Evolutionary conservation across 208 protist genomes (phyloP).

Genomic region (Porcisia hertigi): DNA sequence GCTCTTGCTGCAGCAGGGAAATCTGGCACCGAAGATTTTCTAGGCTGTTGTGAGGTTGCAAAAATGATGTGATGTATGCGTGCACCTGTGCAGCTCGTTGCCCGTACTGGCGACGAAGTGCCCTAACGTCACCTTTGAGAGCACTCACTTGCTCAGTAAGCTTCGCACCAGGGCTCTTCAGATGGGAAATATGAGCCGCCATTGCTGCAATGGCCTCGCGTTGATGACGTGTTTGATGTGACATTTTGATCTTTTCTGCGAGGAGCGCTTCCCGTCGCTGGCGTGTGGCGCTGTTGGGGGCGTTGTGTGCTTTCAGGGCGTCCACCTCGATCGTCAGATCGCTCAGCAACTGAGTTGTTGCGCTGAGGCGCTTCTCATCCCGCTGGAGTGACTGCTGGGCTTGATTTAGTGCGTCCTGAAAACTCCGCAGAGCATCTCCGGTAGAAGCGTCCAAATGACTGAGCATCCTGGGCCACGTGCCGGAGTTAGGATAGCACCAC

Average conservation of each 20-base stretch:
- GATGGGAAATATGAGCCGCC: slow-evolving; percentile 26
- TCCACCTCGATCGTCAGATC: slow-evolving; percentile 21
- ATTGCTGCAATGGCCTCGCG: slow-evolving; percentile 14
- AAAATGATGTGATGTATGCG: slow-evolving; percentile 19
- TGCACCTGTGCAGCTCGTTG: slow-evolving; percentile 20
- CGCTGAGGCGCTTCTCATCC: slow-evolving; percentile 34
- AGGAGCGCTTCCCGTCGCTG: slow-evolving; percentile 40
- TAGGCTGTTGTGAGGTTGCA: slow-evolving; percentile 18
- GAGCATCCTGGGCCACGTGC: slow-evolving; percentile 28
- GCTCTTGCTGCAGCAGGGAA: slow-evolving; percentile 5
- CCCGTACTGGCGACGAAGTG: slow-evolving; percentile 23
- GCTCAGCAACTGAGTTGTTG: slow-evolving; percentile 16
- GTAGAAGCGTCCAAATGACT: slow-evolving; percentile 34
- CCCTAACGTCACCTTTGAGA: slow-evolving; percentile 13
- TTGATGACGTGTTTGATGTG: slow-evolving; percentile 21
- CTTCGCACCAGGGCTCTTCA: slow-evolving; percentile 27
- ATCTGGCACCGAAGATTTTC: slow-evolving; percentile 14
- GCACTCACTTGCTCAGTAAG: slow-evolving; percentile 8
- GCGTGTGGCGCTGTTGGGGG: slow-evolving; percentile 27
- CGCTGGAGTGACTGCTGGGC: slow-evolving; percentile 40
- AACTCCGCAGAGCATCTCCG: slow-evolving; percentile 42
- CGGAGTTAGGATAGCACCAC: neutral
- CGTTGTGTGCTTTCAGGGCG: slow-evolving; percentile 4
- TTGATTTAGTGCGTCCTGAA: slow-evolving; percentile 38
- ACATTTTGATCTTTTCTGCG: slow-evolving; percentile 38